Evolutionary conservation across 257 asterid species (phyloP).

Genomic region (Leonotis leonurus): DNA sequence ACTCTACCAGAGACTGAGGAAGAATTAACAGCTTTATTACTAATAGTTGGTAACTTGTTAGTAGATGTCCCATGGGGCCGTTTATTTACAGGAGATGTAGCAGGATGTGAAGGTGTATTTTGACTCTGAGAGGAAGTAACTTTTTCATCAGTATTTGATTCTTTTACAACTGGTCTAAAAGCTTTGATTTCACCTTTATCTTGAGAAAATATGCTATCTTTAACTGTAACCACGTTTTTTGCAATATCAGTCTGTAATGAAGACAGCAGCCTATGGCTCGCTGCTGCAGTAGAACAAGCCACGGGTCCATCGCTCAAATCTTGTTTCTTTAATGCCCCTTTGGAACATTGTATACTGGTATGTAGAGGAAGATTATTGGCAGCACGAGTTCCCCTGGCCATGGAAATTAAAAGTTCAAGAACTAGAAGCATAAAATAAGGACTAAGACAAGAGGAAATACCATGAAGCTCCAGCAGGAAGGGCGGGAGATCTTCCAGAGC

Average conservation of each 20-base stretch:
- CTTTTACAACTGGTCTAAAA: conserved; percentile 26
- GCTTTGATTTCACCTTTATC: conserved; percentile 29
- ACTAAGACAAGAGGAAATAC: conserved; percentile 31
- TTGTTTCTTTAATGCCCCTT: conserved; percentile 41
- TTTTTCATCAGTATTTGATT: conserved; percentile 26
- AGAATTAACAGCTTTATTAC: conserved; percentile 19
- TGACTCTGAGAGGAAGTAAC: conserved; percentile 23
- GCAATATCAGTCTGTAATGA: conserved; percentile 29
- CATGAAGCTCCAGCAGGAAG: conserved; percentile 95
- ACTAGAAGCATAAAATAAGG: background rate
- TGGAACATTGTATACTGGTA: conserved; percentile 35
- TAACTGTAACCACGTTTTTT: conserved; percentile 30
- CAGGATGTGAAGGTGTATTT: conserved; percentile 17
- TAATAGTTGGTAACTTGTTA: conserved; percentile 26
- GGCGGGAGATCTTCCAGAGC: conserved; percentile 82
- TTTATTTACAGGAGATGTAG: conserved; percentile 21
- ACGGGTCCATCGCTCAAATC: conserved; percentile 27
- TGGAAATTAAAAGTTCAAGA: conserved; percentile 16
- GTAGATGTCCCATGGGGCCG: conserved; percentile 24
- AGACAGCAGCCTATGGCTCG: conserved; percentile 39
- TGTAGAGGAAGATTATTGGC: conserved; percentile 41
- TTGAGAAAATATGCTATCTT: conserved; percentile 30
- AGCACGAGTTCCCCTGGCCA: conserved; percentile 78
- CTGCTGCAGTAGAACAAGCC: conserved; percentile 37
- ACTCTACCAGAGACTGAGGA: conserved; percentile 30